Conservation (phyloP, 179 eudicot genomes). For the Camellia oleifera region DNA sequence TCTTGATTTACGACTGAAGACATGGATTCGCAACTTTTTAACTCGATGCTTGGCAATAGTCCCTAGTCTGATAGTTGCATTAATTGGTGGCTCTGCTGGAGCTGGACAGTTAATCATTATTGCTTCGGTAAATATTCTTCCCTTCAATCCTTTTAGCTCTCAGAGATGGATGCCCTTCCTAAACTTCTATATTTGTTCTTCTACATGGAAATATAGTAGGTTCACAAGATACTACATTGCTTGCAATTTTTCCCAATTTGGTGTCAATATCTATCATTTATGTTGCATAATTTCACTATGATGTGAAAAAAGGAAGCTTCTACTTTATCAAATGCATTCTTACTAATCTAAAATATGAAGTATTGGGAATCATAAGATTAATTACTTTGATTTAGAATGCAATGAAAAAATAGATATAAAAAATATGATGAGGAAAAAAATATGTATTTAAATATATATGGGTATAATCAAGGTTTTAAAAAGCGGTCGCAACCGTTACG, state of each 20-base stretch:
- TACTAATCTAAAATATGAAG: too few relatives aligned
- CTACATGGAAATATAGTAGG: not conserved
- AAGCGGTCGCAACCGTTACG: too few relatives aligned
- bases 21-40: slow-evolving; percentile 85
- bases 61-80: slow-evolving; percentile 90
- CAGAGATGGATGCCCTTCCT: not conserved
- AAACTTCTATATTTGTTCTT: too few relatives aligned
- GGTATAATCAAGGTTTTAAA: too few relatives aligned
- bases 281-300: not conserved
- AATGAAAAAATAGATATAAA: too few relatives aligned
- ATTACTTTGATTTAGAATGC: too few relatives aligned
- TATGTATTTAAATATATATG: too few relatives aligned
- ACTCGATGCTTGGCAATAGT: slow-evolving; percentile 92
- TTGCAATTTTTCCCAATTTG: not conserved
- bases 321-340: not conserved
- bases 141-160: not conserved
- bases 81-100: slow-evolving; percentile 86
- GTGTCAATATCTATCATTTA: not conserved
- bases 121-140: slow-evolving; percentile 64
- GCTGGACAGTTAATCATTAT: slow-evolving; percentile 92
- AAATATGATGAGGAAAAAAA: too few relatives aligned
- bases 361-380: too few relatives aligned
- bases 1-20: slow-evolving; percentile 77
- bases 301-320: not conserved
- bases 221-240: not conserved